Base-by-base conservation (phyloP, 2,329 filamentous ascomycete species). In the Gliomastix tumulicola region DNA sequence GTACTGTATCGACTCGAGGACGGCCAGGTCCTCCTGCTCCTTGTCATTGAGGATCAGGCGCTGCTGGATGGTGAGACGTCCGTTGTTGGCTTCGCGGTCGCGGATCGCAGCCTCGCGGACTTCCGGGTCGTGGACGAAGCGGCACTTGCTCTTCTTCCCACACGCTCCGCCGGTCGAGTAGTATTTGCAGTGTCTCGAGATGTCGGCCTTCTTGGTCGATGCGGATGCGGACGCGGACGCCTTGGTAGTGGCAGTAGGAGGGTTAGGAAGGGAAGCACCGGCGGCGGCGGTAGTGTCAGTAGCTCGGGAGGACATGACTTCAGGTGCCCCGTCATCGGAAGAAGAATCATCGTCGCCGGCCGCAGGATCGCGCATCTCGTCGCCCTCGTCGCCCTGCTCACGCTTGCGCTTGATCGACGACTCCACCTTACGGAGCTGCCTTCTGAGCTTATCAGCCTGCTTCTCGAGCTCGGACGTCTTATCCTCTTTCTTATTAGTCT, bases 121-220 rank as follows among this genome's bases (percentile, higher is more conserved):
- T 43, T 73, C 71, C 15, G 71, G 69, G 53, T 83, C 79, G 55
- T 83, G 79, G 44, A 81, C 76, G 60, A 83, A 83, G 61, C 79
- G 79, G 66, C 79, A 83, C 76, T 82, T 82, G 76, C 76, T 76
- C 71, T 81, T 81, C 69, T 83, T 83, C 36, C 78, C 79, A 59
- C 79, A 83, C 40, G 68, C 79, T 42, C 79, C 79, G 46, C 79
- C 79, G 36, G 78, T 82, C 27, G 78, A 79, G 54, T 74, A 83
- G 57, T 83, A 83, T 60, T 83, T 83, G 73, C 79, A 83, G 50
- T 82, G 78, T 44, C 74, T 76, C 35, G 74, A 69, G 30, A 79
- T 69, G 49, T 82, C 77, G 34, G 77, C 76, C 52, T 72, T 69
- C 38, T 37, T 36, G 16, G 17, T 21, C 5, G 32, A 21, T 13